Conservation (phyloP, 176 grass and related monocot genomes). For the Alloteropsis semialata region DNA sequence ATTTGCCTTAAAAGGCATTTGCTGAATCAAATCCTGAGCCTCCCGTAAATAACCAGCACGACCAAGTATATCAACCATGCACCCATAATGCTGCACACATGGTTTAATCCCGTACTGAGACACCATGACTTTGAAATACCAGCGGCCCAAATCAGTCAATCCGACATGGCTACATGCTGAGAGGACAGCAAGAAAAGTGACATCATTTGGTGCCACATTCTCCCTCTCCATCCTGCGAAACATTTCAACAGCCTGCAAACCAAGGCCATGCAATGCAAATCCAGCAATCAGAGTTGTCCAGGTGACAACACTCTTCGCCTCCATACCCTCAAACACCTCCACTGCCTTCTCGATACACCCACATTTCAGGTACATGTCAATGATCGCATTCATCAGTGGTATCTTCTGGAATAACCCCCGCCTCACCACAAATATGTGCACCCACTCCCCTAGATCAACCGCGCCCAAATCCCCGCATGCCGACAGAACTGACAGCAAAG, state of each 20-base stretch:
- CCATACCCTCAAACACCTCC: slow-evolving; percentile 70
- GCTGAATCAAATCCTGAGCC: slow-evolving; percentile 50
- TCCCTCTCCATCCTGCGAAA: slow-evolving; percentile 70
- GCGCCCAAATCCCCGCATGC: slow-evolving; percentile 65
- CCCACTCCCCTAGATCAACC: slow-evolving; percentile 78
- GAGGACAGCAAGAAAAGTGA: slow-evolving; percentile 71
- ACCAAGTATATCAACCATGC: slow-evolving; percentile 74
- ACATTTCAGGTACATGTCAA: slow-evolving; percentile 83
- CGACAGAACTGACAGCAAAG: slow-evolving; percentile 59
- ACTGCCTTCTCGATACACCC: slow-evolving; percentile 51
- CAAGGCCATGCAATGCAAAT: slow-evolving; percentile 68
- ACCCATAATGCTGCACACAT: slow-evolving; percentile 70
- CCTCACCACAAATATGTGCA: slow-evolving; percentile 49
- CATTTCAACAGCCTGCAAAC: slow-evolving; percentile 58
- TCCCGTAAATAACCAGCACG: slow-evolving; percentile 60
- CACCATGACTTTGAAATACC: slow-evolving; percentile 65
- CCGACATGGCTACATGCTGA: slow-evolving; percentile 68
- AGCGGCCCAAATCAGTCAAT: slow-evolving; percentile 50
- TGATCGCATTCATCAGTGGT: slow-evolving; percentile 66
- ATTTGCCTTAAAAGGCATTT: slow-evolving; percentile 84
- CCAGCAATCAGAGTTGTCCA: slow-evolving; percentile 75
- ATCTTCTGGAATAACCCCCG: slow-evolving; percentile 23
- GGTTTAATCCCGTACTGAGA: slow-evolving; percentile 57
- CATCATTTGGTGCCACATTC: slow-evolving; percentile 50
- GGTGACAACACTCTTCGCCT: slow-evolving; percentile 55